These are phyloP conservation scores for Eimeria necatrix DNA, from an alignment of 169 alveolate genomes.

Conservation along the genomic window DNA sequence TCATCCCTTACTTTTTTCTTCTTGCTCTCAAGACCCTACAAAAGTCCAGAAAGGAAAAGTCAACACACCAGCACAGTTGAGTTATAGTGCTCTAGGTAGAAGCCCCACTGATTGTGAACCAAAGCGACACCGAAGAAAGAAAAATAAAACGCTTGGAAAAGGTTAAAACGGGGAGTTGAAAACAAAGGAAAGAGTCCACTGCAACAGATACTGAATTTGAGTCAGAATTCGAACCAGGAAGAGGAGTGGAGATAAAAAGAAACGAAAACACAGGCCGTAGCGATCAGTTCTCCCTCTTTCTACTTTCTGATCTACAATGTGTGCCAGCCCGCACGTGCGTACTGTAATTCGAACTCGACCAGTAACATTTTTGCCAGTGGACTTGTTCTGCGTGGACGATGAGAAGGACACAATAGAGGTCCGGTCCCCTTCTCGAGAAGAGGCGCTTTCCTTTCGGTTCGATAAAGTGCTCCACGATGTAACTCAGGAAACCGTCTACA, in stretches of 20 bases:
- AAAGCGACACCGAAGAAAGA: no score
- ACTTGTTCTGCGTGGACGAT: slow-evolving; percentile 87
- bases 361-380: slow-evolving; percentile 89
- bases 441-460: slow-evolving; percentile 89
- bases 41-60: no score
- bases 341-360: slow-evolving; percentile 95
- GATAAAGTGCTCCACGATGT: slow-evolving; percentile 91
- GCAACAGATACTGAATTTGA: no score
- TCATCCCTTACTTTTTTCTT: no score
- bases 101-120: no score
- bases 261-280: not conserved
- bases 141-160: no score
- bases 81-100: no score
- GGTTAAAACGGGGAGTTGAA: no score
- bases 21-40: no score
- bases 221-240: not conserved
- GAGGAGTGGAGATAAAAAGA: not conserved
- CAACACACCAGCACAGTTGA: no score
- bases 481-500: slow-evolving; percentile 92
- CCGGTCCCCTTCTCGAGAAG: slow-evolving; percentile 84
- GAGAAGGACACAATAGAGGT: slow-evolving; percentile 88
- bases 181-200: no score
- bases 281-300: no score
- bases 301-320: not conserved
- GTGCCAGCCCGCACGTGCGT: slow-evolving; percentile 84